These are phyloP conservation scores for Erysimum cheiranthoides DNA, from an alignment of 345 rosid species.

Conservation along the genomic window DNA sequence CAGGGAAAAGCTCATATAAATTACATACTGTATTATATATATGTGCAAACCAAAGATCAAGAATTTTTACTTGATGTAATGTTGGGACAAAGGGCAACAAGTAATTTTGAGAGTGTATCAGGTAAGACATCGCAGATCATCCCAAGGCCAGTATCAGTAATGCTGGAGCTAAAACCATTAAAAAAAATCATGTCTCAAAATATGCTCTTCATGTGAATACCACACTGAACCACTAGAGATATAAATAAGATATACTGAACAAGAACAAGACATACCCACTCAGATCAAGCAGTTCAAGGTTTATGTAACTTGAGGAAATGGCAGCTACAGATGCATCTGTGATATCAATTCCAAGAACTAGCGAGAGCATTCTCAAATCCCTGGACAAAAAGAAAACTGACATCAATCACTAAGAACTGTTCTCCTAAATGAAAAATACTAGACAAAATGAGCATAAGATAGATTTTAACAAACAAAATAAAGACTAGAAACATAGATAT, in stretches of 20 bases:
- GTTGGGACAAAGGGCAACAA: slow-evolving; percentile 95
- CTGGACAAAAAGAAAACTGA: slow-evolving; percentile 47
- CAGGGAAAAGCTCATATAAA: slow-evolving; percentile 5
- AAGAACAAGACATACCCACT: slow-evolving; percentile 78
- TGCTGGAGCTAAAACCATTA: slow-evolving; percentile 74
- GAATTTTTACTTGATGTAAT: slow-evolving; percentile 91
- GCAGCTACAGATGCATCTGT: slow-evolving; percentile 96
- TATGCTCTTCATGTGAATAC: not conserved
- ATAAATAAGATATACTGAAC: slow-evolving; percentile 1
- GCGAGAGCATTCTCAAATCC: slow-evolving; percentile 89
- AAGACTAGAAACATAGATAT: not conserved
- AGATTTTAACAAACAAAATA: slow-evolving; percentile 10
- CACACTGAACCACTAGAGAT: slow-evolving; percentile 7
- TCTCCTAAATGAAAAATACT: not conserved
- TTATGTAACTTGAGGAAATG: slow-evolving; percentile 75
- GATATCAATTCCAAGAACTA: slow-evolving; percentile 89
- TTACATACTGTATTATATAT: not conserved
- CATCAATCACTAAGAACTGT: slow-evolving; percentile 23
- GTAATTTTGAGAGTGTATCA: slow-evolving; percentile 75
- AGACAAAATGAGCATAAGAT: slow-evolving; percentile 6
- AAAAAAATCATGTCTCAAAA: slow-evolving; percentile 12
- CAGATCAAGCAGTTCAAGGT: slow-evolving; percentile 89
- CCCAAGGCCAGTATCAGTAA: slow-evolving; percentile 94
- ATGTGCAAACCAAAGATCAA: slow-evolving; percentile 31
- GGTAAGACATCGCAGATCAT: slow-evolving; percentile 96